Conservation (phyloP, 495 filamentous ascomycete species). For the Xylaria bambusicola region DNA sequence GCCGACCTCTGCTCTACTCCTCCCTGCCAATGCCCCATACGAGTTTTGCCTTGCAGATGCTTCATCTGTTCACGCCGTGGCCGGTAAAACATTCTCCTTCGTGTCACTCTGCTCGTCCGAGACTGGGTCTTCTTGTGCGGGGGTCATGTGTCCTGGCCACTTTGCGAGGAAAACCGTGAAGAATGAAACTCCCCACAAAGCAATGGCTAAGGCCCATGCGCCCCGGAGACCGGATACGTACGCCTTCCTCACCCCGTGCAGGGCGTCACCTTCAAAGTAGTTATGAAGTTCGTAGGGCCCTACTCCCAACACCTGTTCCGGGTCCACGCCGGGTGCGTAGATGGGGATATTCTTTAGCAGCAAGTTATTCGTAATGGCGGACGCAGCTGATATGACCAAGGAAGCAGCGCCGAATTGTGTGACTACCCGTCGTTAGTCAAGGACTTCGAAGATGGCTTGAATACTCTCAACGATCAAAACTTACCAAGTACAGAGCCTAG, state of each 20-base stretch:
- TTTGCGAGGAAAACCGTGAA: conserved; percentile 15
- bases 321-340: conserved; percentile 39
- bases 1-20: too few relatives aligned
- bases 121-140: neutral
- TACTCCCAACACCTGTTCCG: conserved; percentile 19
- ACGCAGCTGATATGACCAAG: conserved; percentile 41
- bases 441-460: neutral
- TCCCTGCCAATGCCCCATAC: too few relatives aligned
- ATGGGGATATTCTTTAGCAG: conserved; percentile 36
- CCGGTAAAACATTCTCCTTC: too few relatives aligned
- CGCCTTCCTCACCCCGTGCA: conserved; percentile 33
- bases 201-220: conserved; percentile 25
- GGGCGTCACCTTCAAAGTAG: neutral
- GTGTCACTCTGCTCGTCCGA: too few relatives aligned
- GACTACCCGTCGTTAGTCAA: conserved; percentile 23
- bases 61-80: too few relatives aligned
- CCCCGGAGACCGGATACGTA: conserved; percentile 51
- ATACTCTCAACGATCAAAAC: too few relatives aligned
- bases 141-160: conserved; percentile 10
- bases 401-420: conserved; percentile 45
- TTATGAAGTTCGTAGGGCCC: neutral
- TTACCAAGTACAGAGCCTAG: conserved; percentile 13
- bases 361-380: conserved; percentile 43
- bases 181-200: conserved; percentile 7
- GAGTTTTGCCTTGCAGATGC: too few relatives aligned